Percentiles rank a stretch among this genome's conserved stretches.
Conservation (phyloP, 192 early-diverging fungal species). For the Endogone sp. region DNA sequence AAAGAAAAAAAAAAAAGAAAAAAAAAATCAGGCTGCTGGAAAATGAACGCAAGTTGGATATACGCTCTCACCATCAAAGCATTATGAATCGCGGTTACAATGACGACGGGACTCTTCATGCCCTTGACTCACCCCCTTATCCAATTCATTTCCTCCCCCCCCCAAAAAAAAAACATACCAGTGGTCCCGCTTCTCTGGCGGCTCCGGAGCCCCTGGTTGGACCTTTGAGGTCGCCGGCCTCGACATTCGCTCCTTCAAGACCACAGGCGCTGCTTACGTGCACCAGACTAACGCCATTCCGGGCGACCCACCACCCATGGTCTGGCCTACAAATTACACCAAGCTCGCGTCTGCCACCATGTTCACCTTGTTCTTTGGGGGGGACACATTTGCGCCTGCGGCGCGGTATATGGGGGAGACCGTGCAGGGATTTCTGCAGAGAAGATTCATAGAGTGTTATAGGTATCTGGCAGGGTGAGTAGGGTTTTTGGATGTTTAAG, state of each 20-base stretch:
- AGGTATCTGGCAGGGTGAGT: conserved; percentile 60
- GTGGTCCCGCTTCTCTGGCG: conserved; percentile 75
- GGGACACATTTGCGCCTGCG: conserved; percentile 68
- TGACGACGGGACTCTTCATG: too few relatives aligned
- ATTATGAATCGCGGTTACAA: too few relatives aligned
- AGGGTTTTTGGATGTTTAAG: too few relatives aligned
- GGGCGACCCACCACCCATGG: conserved; percentile 41
- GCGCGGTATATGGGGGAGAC: conserved; percentile 59
- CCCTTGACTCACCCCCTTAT: too few relatives aligned
- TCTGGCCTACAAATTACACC: conserved; percentile 88
- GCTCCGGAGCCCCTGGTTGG: conserved; percentile 83
- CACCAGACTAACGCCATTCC: conserved; percentile 59
- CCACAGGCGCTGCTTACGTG: conserved; percentile 74
- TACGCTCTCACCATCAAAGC: too few relatives aligned
- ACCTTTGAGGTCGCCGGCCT: conserved; percentile 81
- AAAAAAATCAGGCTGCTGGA: too few relatives aligned
- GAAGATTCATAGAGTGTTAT: conserved; percentile 63
- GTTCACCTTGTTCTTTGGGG: conserved; percentile 83
- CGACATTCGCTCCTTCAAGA: conserved; percentile 68
- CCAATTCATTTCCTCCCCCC: too few relatives aligned
- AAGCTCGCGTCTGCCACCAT: conserved; percentile 80
- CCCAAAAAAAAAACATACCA: too few relatives aligned
- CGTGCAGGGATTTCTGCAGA: conserved; percentile 65
- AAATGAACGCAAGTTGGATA: too few relatives aligned
- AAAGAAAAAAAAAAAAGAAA: too few relatives aligned